A percentile compares a stretch with the other conserved stretches of the same genome.
Evolutionary conservation across 2,329 filamentous ascomycete species (phyloP).

Genomic region (Microdochium trichocladiopsis): DNA sequence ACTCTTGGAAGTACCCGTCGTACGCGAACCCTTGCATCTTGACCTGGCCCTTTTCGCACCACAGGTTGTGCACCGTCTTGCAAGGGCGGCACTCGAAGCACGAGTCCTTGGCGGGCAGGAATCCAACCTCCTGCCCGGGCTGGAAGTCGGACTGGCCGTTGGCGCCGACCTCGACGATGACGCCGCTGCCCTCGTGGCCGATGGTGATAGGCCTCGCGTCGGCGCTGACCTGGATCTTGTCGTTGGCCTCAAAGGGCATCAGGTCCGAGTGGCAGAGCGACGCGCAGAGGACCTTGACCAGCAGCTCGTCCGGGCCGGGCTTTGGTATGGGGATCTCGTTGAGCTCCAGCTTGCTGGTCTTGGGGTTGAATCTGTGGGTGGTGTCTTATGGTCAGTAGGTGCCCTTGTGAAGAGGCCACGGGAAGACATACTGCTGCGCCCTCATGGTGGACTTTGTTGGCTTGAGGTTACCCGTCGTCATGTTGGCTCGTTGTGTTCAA

Average conservation of each 20-base stretch:
- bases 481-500: neutral
- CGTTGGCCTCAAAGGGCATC: slow-evolving; percentile 7
- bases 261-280: slow-evolving; percentile 5
- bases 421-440: neutral
- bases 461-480: neutral
- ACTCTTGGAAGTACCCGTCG: slow-evolving; percentile 19
- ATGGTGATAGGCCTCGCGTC: slow-evolving; percentile 12
- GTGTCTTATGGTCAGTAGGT: neutral
- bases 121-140: slow-evolving; percentile 50
- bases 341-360: slow-evolving; percentile 4
- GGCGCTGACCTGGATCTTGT: slow-evolving; percentile 6
- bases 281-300: slow-evolving; percentile 7
- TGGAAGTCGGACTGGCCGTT: slow-evolving; percentile 43
- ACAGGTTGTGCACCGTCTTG: slow-evolving; percentile 10
- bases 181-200: slow-evolving; percentile 62
- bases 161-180: slow-evolving; percentile 48
- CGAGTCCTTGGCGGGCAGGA: slow-evolving; percentile 10
- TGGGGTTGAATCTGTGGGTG: slow-evolving; percentile 1
- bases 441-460: neutral
- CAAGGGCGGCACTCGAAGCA: slow-evolving; percentile 16
- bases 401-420: neutral
- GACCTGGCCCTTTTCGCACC: slow-evolving; percentile 12
- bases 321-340: slow-evolving; percentile 7
- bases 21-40: slow-evolving; percentile 14
- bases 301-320: slow-evolving; percentile 6